These are phyloP conservation scores for Irpex sp. DNA, from an alignment of 1,284 basidiomycete genomes.

Conservation along the genomic window DNA sequence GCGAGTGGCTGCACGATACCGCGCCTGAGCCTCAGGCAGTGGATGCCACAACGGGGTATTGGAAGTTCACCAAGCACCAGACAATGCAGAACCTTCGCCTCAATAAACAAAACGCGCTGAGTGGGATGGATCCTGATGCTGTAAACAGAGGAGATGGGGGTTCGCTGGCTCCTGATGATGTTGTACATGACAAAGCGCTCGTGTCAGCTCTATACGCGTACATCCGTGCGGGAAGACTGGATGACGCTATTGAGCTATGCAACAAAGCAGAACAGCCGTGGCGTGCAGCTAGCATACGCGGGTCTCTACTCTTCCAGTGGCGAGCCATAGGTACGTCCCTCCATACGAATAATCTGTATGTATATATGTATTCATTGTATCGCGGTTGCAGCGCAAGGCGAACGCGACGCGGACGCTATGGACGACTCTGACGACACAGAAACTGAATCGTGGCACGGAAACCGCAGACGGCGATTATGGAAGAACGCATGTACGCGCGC, in stretches of 20 bases:
- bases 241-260: slow-evolving; percentile 82
- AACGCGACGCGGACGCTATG: slow-evolving; percentile 45
- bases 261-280: slow-evolving; percentile 85
- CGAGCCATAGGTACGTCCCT: slow-evolving; percentile 54
- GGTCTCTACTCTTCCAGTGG: slow-evolving; percentile 76
- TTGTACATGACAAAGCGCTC: slow-evolving; percentile 78
- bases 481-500: slow-evolving; percentile 79
- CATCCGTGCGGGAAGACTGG: slow-evolving; percentile 78
- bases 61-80: slow-evolving; percentile 74
- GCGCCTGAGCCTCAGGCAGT: slow-evolving; percentile 52
- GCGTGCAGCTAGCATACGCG: slow-evolving; percentile 85
- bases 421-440: slow-evolving; percentile 47
- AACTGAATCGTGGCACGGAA: slow-evolving; percentile 55
- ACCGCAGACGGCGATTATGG: slow-evolving; percentile 76
- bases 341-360: too few species aligned
- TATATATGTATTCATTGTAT: background rate
- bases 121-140: slow-evolving; percentile 73
- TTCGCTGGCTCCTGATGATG: slow-evolving; percentile 67
- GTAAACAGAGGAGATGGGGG: slow-evolving; percentile 44
- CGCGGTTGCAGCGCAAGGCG: slow-evolving; percentile 41
- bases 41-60: slow-evolving; percentile 75
- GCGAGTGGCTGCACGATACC: slow-evolving; percentile 80
- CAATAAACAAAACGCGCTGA: slow-evolving; percentile 45
- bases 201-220: slow-evolving; percentile 75
- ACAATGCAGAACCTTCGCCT: slow-evolving; percentile 64